Conservation (phyloP, 768 basidiomycete species). For the Cystobasidium tubakii region DNA sequence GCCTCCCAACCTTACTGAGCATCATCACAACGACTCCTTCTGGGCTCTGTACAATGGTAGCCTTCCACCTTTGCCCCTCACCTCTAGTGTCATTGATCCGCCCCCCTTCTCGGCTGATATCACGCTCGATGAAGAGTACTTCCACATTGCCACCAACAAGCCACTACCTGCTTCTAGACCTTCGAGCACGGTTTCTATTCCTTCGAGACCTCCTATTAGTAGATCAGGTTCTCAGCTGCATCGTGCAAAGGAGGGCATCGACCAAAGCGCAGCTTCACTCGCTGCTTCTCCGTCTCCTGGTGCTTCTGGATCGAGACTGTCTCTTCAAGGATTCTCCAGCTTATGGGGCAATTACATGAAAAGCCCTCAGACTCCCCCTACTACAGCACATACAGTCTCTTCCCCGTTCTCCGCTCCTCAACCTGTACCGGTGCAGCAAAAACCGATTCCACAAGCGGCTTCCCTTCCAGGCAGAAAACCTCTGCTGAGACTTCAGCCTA, state of each 20-base stretch:
- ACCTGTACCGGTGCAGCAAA: neutral
- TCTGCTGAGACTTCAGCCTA: neutral
- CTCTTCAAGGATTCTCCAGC: neutral
- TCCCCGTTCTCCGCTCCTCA: neutral
- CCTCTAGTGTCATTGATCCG: conserved; percentile 13
- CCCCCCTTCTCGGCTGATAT: conserved; percentile 37
- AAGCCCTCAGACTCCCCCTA: conserved; percentile 3
- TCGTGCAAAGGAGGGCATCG: neutral
- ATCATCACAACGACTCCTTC: conserved; percentile 27
- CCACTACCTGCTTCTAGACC: conserved; percentile 2
- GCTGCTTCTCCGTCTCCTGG: neutral
- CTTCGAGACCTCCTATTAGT: neutral
- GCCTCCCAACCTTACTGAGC: conserved; percentile 18
- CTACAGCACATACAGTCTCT: neutral
- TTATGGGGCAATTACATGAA: conserved; percentile 8
- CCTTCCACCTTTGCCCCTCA: conserved; percentile 36
- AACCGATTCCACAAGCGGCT: neutral
- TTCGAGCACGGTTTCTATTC: neutral
- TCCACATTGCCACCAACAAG: conserved; percentile 5
- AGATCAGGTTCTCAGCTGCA: neutral
- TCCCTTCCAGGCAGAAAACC: neutral
- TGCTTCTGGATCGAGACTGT: neutral
- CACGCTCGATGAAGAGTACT: conserved; percentile 36
- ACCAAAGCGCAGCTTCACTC: neutral
- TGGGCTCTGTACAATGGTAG: conserved; percentile 12